Percentiles rank a stretch among this genome's conserved stretches.
Evolutionary conservation across 1,284 basidiomycete species (phyloP).

Genomic region (Ustilago hordei): DNA sequence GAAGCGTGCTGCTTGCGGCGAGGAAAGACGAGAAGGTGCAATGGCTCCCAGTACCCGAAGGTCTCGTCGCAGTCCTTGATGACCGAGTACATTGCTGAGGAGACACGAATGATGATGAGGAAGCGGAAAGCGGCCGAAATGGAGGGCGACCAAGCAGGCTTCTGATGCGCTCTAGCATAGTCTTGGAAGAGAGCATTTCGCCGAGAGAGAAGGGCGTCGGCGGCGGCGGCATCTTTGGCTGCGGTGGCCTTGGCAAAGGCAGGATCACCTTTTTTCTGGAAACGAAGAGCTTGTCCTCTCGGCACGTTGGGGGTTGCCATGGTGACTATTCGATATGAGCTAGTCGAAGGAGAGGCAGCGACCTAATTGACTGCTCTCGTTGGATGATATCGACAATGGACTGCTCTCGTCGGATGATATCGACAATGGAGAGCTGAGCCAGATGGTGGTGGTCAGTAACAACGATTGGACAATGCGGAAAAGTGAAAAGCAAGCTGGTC

Average conservation of each 20-base stretch:
- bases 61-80: conserved; percentile 93
- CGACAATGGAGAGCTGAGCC: neutral
- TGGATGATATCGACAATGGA: neutral
- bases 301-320: conserved; percentile 33
- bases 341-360: neutral
- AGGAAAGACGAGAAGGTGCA: conserved; percentile 80
- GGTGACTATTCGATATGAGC: conserved; percentile 1
- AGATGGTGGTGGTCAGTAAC: neutral
- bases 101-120: conserved; percentile 83
- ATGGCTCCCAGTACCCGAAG: conserved; percentile 98
- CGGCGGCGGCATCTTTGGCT: conserved; percentile 39
- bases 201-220: conserved; percentile 36
- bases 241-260: conserved; percentile 35
- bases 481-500: neutral
- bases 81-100: conserved; percentile 91
- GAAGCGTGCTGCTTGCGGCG: conserved; percentile 10
- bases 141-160: conserved; percentile 48
- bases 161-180: conserved; percentile 37
- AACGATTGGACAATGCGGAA: conserved; percentile 6
- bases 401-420: conserved; percentile 1
- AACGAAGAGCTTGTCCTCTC: conserved; percentile 40
- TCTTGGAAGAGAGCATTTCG: conserved; percentile 53
- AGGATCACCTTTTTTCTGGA: conserved; percentile 36
- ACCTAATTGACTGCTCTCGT: conserved; percentile 1
- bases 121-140: conserved; percentile 84